phyloP scores from a whole-genome alignment of 495 filamentous ascomycete species.

The Tuber indicum region DNA sequence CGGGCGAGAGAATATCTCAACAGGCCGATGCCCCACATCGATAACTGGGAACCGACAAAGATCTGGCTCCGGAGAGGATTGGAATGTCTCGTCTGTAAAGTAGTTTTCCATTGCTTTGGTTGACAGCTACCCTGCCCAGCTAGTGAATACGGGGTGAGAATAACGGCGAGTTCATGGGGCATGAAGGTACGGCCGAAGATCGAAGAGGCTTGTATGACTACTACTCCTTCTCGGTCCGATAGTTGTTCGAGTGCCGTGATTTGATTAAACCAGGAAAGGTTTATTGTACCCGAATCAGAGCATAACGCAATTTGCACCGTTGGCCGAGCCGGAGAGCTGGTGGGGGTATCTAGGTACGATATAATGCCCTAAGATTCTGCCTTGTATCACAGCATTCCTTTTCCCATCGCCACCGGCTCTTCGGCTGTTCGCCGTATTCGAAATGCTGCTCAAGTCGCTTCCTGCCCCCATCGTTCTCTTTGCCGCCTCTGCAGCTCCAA shows the following conservation, averaged over 20 bases:
- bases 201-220: background rate
- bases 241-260: background rate
- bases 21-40: too few species aligned
- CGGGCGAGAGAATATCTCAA: too few species aligned
- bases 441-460: conserved; percentile 25
- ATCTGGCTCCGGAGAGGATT: too few species aligned
- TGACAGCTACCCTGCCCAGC: too few species aligned
- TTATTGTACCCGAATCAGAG: background rate
- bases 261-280: background rate
- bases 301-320: background rate
- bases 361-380: background rate
- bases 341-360: background rate
- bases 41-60: too few species aligned
- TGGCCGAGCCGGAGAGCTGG: background rate
- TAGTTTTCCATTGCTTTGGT: too few species aligned
- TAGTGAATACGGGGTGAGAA: too few species aligned
- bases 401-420: background rate
- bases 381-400: background rate
- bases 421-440: background rate
- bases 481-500: conserved; percentile 23
- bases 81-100: too few species aligned
- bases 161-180: too few species aligned
- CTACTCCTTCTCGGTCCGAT: background rate
- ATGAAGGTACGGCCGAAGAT: too few species aligned
- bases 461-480: conserved; percentile 18